Conservation (phyloP, 805 yeast genomes). For the Saturnispora halmiae region DNA sequence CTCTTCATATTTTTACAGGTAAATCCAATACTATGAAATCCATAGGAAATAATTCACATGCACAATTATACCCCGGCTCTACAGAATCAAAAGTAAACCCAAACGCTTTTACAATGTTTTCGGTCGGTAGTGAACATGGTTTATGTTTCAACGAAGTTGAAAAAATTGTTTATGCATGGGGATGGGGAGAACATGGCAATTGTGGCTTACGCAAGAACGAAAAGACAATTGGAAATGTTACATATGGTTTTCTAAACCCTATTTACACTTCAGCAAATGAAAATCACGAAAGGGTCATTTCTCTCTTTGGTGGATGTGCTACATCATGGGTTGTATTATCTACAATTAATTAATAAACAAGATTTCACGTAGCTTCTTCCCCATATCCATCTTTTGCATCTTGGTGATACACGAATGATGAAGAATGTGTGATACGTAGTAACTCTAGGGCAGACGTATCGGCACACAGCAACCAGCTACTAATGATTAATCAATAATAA, state of each 20-base stretch:
- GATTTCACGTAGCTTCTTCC: constrained; percentile 71
- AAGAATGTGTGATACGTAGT: constrained; percentile 71
- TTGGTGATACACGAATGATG: constrained; percentile 42
- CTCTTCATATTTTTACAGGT: constrained; percentile 50
- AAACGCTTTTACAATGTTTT: constrained; percentile 5
- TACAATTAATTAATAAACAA: background rate
- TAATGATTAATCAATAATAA: background rate
- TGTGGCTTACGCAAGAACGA: constrained; percentile 45
- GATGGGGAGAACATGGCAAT: constrained; percentile 99
- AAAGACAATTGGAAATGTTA: constrained; percentile 23
- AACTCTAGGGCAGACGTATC: constrained; percentile 58
- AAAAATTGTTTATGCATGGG: constrained; percentile 63
- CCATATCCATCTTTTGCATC: constrained; percentile 61
- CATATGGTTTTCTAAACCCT: constrained; percentile 31
- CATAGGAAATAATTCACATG: constrained; percentile 69
- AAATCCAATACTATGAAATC: too few relatives aligned
- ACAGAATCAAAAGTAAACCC: too few relatives aligned
- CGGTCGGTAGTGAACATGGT: constrained; percentile 86
- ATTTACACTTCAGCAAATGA: constrained; percentile 19
- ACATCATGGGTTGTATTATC: constrained; percentile 44
- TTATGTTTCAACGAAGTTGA: constrained; percentile 29
- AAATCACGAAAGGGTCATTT: constrained; percentile 20
- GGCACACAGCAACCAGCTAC: constrained; percentile 9
- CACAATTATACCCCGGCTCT: constrained; percentile 50
- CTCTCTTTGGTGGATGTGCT: constrained; percentile 57